Percentiles rank a stretch among this genome's conserved stretches.
Conservation (phyloP, 2,329 filamentous ascomycete genomes). For the Beauveria sp. region DNA sequence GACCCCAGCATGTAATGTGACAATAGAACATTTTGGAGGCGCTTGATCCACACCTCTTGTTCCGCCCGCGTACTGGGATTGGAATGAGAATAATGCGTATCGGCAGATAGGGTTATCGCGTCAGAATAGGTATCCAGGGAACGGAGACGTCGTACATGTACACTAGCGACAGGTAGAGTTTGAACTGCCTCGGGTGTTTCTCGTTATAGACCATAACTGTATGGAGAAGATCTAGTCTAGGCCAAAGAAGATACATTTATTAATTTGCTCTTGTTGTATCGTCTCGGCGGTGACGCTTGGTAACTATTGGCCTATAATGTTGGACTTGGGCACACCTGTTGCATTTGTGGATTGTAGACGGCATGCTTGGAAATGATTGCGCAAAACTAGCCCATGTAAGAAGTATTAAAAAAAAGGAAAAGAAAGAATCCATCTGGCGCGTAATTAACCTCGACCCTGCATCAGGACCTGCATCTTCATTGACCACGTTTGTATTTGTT, state of each 20-base stretch:
- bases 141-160: slow-evolving; percentile 36
- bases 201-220: slow-evolving; percentile 41
- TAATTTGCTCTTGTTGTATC: slow-evolving; percentile 2
- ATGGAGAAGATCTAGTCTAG: slow-evolving; percentile 36
- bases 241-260: slow-evolving; percentile 26
- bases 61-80: not conserved
- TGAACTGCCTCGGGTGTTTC: slow-evolving; percentile 29
- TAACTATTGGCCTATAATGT: too few relatives aligned
- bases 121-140: slow-evolving; percentile 14
- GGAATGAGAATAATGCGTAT: slow-evolving; percentile 7
- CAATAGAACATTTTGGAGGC: slow-evolving; percentile 6
- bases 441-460: not conserved
- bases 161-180: slow-evolving; percentile 42
- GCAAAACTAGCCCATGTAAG: not conserved
- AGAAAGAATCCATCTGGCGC: not conserved
- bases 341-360: not conserved
- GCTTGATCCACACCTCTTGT: not conserved
- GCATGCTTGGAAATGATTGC: too few relatives aligned
- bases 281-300: not conserved
- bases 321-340: not conserved
- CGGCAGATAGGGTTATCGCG: slow-evolving; percentile 11
- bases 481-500: not conserved
- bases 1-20: not conserved
- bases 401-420: not conserved
- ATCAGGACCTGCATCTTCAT: not conserved